Base-by-base conservation (phyloP, 768 basidiomycete species). In the Naematelia encephala region DNA sequence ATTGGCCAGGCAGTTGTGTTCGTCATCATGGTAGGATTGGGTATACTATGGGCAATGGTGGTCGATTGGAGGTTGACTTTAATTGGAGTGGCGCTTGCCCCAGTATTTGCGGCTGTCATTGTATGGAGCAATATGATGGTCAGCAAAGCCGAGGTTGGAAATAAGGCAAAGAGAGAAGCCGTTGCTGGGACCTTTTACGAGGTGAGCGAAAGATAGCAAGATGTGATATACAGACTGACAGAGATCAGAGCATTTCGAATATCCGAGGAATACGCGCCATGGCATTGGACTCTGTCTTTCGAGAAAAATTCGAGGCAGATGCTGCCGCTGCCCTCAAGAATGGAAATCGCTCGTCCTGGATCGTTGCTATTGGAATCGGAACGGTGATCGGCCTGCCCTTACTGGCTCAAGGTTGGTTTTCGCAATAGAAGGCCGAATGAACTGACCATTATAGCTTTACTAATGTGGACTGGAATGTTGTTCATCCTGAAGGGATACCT, bases 1-100 rank as follows among this genome's bases (percentile, higher is more conserved):
- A 77, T 88, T 47, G 84, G 84, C 0, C 89, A 93, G 71, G 80
- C 81, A 27, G 72, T 86, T 30, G 88, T 91, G 19, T 89, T 93
- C 13, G 60, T 78, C 8, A 80, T 87, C 13, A 96, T 97, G 91
- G 82, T 97, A 47, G 74, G 82, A 0, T 80, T 94, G 1, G 93
- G 92, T 5, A 77, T 98, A 19, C 72, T 88, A 16, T 99, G 96
- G 94, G 93, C 93, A 0, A 81, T 97, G 75, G 82, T 84, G 1
- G 79, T 82, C 27, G 90, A 91, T 0, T 99, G 94, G 96, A 86
- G 96, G 78, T 80, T 98, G 65, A 94, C 91, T 0, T 82, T 98
- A 16, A 89, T 89, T 1, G 93, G 92, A 0, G 78, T 97, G 26
- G 91, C 87, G 1, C 83, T 97, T 46, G 90, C 84, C 0, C 93